phyloP scores from a whole-genome alignment of 768 basidiomycete genomes.

The Russula emetica region DNA sequence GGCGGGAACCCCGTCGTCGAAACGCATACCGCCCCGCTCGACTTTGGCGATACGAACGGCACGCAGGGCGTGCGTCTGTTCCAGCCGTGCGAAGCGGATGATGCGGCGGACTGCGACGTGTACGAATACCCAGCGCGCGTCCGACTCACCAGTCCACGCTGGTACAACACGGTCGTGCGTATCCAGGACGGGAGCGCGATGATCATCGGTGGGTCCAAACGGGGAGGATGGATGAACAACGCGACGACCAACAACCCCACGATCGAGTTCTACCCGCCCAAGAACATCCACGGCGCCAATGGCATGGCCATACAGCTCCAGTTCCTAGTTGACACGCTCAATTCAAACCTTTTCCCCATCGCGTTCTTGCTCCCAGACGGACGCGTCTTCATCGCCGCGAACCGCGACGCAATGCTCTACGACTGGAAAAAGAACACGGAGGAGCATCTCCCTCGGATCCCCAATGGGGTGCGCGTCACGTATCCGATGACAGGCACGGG shows the following conservation, averaged over 20 bases:
- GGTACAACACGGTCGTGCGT: conserved; percentile 73
- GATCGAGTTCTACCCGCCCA: conserved; percentile 78
- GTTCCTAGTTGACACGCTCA: conserved; percentile 67
- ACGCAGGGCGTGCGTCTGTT: conserved; percentile 70
- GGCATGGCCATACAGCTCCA: conserved; percentile 61
- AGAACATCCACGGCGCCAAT: conserved; percentile 59
- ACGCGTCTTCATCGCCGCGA: conserved; percentile 70
- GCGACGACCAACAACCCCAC: conserved; percentile 77
- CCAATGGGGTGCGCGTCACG: conserved; percentile 74
- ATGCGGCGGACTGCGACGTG: conserved; percentile 51
- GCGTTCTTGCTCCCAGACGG: conserved; percentile 69
- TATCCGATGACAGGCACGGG: conserved; percentile 80
- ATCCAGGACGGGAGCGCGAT: conserved; percentile 75
- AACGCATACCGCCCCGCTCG: conserved; percentile 56
- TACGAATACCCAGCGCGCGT: conserved; percentile 60
- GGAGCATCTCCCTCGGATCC: conserved; percentile 57
- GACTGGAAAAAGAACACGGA: conserved; percentile 66
- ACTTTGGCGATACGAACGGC: conserved; percentile 74
- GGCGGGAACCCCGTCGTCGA: conserved; percentile 79
- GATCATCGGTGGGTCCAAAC: conserved; percentile 77
- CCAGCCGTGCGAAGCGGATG: conserved; percentile 53
- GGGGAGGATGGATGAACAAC: conserved; percentile 86
- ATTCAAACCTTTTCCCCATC: conserved; percentile 80
- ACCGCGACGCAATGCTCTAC: conserved; percentile 75
- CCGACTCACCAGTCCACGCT: conserved; percentile 72